Evolutionary conservation across 192 early-diverging fungal genomes (phyloP), one percentile per base, ranked within the genome.

Genomic region (Phycomyces nitens): DNA sequence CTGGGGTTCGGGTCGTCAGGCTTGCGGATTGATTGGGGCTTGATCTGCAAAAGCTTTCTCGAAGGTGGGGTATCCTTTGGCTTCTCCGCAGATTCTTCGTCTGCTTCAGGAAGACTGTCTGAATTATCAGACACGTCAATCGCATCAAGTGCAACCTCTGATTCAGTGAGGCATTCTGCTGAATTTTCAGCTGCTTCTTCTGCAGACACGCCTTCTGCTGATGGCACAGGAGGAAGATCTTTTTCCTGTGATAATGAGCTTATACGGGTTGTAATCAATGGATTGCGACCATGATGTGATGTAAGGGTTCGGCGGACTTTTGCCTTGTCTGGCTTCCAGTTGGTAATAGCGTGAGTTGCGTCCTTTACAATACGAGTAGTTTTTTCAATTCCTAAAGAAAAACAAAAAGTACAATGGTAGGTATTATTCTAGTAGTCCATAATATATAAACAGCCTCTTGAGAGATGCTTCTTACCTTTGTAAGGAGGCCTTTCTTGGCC

Each of bases 231-330:
- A 2, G 63, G 69, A 2, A 65, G 40, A 16, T 53, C 63, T 27
- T 71, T 72, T 18, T 67, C 43, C 14, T 49, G 24, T 50, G 21
- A 49, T 39, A 43, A 23, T 26, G 51, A 60, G 54, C 23, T 27
- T 21, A 27, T 42, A 34, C 56, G 38, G 16, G 38, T 58, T 5
- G 52, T 15, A 0, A 51, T 40, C 20, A 74, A 53, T 23, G 64
- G 63, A 14, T 69, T 69, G 14, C 49, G 51, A 0, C 68, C 68
- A 2, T 65, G 72, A 56, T 73, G 61, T 21, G 66, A 64, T 14
- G 72, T 73, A 5, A 73, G 38, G 1, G 72, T 73, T 5, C 72
- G 54, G 27, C 72, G 60, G 1, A 68, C 53, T 43, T 73, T 68
- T 54, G 56, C 40, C 23, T 56, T 47, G 34, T 69, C 60, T 7